A percentile compares a stretch with the other conserved stretches of the same genome.
These are phyloP conservation scores for Eucalyptus regnans DNA, from an alignment of 345 rosid species.

Conservation along the genomic window DNA sequence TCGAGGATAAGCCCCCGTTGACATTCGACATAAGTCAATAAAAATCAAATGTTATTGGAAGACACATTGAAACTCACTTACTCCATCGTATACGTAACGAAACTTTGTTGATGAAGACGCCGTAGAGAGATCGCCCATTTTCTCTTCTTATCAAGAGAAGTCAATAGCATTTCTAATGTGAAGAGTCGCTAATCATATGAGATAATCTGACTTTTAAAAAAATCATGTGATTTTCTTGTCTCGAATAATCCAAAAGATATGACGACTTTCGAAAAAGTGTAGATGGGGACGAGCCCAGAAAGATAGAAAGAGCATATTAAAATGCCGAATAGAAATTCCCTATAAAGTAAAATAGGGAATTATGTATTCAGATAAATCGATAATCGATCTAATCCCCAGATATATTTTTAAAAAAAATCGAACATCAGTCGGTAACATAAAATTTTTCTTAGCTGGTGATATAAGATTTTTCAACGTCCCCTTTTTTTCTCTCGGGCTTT, in stretches of 20 bases:
- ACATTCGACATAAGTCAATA: neutral
- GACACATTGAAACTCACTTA: neutral
- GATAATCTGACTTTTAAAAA: neutral
- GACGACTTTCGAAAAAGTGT: neutral
- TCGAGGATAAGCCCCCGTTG: neutral
- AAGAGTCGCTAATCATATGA: neutral
- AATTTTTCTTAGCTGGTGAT: too few relatives aligned
- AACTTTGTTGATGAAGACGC: neutral
- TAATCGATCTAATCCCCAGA: neutral
- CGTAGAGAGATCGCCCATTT: neutral
- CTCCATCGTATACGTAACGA: neutral
- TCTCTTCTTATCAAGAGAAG: neutral
- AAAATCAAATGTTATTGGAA: neutral
- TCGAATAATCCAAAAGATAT: neutral
- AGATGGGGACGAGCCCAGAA: accelerated
- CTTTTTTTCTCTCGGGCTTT: neutral
- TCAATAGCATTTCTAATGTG: neutral
- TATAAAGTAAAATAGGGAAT: neutral
- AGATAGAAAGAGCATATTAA: neutral
- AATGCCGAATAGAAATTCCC: neutral
- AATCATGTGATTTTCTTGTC: neutral
- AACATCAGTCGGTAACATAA: neutral
- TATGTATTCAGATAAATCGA: accelerated
- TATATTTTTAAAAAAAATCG: accelerated
- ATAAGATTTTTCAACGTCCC: neutral